Conservation (phyloP, 768 basidiomycete species). For the Tricholoma sp. region DNA sequence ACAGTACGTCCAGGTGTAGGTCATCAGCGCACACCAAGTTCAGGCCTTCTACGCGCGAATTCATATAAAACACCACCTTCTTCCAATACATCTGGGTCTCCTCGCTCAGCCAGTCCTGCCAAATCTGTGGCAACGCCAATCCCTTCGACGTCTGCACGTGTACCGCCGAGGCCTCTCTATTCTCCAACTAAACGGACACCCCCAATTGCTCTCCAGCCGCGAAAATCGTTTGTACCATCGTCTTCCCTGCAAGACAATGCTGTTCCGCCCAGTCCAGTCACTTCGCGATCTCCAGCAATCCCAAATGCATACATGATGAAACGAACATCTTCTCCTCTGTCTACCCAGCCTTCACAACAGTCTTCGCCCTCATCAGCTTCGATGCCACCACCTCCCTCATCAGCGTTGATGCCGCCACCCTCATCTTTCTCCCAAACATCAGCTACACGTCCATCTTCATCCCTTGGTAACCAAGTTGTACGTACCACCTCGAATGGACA, state of each 20-base stretch:
- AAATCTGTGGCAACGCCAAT: slow-evolving; percentile 29
- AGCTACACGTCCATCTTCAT: slow-evolving; percentile 18
- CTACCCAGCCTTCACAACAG: slow-evolving; percentile 27
- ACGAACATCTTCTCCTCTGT: slow-evolving; percentile 36
- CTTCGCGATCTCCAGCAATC: slow-evolving; percentile 20
- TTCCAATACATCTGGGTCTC: slow-evolving; percentile 47
- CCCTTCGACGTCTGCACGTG: slow-evolving; percentile 23
- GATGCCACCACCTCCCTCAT: slow-evolving; percentile 1
- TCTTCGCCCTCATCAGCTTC: slow-evolving; percentile 17
- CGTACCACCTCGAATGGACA: not conserved
- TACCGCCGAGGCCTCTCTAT: slow-evolving; percentile 19
- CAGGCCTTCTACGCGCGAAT: slow-evolving; percentile 33
- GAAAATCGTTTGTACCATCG: slow-evolving; percentile 40
- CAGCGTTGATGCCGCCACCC: slow-evolving; percentile 14
- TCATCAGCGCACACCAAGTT: slow-evolving; percentile 61
- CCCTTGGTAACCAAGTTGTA: slow-evolving; percentile 14
- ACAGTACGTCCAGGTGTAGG: slow-evolving; percentile 29
- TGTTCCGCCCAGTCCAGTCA: slow-evolving; percentile 24
- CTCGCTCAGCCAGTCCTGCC: slow-evolving; percentile 62
- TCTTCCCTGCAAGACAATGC: slow-evolving; percentile 34
- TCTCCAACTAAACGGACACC: slow-evolving; percentile 61
- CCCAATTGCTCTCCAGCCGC: slow-evolving; percentile 41
- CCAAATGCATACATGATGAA: slow-evolving; percentile 19
- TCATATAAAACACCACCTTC: slow-evolving; percentile 39
- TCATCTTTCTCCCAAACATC: slow-evolving; percentile 20